Conservation (phyloP, 257 asterid species). For the Solanum gandarillasii region DNA sequence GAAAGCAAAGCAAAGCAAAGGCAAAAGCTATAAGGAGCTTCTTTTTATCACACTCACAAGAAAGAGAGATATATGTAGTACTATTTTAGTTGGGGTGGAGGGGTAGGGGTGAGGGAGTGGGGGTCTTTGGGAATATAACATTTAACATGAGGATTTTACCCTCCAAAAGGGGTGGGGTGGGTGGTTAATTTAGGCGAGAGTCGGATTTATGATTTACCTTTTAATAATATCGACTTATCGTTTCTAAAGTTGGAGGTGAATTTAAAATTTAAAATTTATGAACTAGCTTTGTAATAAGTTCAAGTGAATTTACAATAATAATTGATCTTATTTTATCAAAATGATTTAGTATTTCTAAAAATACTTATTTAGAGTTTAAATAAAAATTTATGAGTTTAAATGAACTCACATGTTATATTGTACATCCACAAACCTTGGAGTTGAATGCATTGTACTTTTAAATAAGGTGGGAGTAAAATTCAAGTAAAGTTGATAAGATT, state of each 20-base stretch:
- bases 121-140: not conserved
- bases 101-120: accelerated
- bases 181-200: not conserved
- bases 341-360: not conserved
- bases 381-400: no score
- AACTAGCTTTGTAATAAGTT: not conserved
- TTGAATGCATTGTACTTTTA: no score
- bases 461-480: no score
- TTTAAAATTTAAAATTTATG: not conserved
- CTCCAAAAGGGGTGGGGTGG: not conserved
- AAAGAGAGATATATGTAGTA: not conserved
- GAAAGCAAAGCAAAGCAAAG: not conserved
- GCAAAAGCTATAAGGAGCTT: not conserved
- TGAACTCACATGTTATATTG: no score
- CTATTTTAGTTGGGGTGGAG: not conserved
- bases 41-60: not conserved
- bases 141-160: not conserved
- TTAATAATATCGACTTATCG: not conserved
- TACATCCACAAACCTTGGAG: no score
- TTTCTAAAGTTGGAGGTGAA: no score
- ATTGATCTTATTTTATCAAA: not conserved
- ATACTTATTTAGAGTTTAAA: no score
- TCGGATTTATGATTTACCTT: not conserved
- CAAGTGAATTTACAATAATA: no score
- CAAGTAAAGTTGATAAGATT: no score